Evolutionary conservation across 192 early-diverging fungal genomes (phyloP).

Genomic region (Podila verticillata): DNA sequence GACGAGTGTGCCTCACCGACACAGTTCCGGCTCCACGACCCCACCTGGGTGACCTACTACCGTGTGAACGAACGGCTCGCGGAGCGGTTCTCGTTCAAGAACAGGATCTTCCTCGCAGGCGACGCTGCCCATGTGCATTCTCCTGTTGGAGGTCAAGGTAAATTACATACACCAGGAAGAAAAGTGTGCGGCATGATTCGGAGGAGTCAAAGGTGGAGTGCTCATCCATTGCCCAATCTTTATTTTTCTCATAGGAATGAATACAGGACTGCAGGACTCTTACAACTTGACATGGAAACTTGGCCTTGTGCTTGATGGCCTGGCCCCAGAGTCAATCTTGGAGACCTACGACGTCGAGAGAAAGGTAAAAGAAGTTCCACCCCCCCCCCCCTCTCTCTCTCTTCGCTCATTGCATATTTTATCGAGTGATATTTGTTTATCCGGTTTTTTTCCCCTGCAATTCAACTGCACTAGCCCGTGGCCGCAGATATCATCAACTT

Average conservation of each 20-base stretch:
- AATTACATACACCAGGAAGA: not conserved
- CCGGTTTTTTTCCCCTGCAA: too few species aligned
- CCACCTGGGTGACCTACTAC: constrained; percentile 41
- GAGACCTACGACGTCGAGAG: constrained; percentile 38
- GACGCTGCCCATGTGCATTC: constrained; percentile 57
- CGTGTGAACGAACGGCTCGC: constrained; percentile 45
- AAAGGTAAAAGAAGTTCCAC: constrained; percentile 27
- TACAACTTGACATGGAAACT: constrained; percentile 60
- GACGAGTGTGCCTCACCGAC: constrained; percentile 12
- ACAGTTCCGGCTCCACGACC: constrained; percentile 22
- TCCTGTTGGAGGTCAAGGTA: constrained; percentile 53
- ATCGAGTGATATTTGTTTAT: too few species aligned
- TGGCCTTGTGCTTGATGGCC: constrained; percentile 46
- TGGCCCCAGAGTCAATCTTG: constrained; percentile 28
- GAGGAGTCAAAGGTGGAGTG: not conserved
- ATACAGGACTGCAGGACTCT: constrained; percentile 56
- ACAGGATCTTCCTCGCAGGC: constrained; percentile 55
- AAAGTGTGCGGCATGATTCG: not conserved
- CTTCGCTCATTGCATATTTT: not conserved
- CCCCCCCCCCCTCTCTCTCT: not conserved
- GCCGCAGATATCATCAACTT: constrained; percentile 39
- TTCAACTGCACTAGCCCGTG: constrained; percentile 29
- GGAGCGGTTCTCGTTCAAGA: constrained; percentile 30
- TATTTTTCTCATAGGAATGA: constrained; percentile 35
- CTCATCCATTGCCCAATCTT: too few species aligned